Base-by-base conservation (phyloP, 2,329 filamentous ascomycete species). In the Stachybotrys chlorohalonatus region DNA sequence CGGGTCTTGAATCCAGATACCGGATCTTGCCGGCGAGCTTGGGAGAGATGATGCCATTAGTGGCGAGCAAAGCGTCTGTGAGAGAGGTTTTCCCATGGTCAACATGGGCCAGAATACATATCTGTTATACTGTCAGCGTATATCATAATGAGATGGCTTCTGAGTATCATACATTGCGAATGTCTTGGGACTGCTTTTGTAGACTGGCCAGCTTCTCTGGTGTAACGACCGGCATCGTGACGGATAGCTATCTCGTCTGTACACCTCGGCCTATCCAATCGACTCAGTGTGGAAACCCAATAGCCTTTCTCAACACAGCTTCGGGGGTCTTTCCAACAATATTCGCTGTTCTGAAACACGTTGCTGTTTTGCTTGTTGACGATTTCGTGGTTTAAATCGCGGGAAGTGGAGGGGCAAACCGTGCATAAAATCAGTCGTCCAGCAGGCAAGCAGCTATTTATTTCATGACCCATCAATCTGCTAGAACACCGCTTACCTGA, bases 71-170 rank as follows among this genome's bases (percentile, higher is more conserved):
- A 57, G 91, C 91, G 72, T 99, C 94, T 55, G 92, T 95, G 62
- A 99, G 83, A 39, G 94, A 97, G 3, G 94, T 99, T 73, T 99
- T 99, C 66, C 94, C 94, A 80, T 99, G 94, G 71, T 99, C 94
- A 65, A 97, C 93, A 69, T 97, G 93, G 50, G 93, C 93, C 61
- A 97, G 75, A 64, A 97, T 96, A 71, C 93, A 96, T 61, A 96
- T 96, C 89, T 91, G 47, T 2, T 15, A 24, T 24, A 5, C 5
- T 30, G 49, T 64, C 47, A 64, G 57, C 39, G 31, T 16, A 32
- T 2, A 13, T 49, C 47, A 53, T 32, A 24, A 51, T 51, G 16
- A 7, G 11, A 47, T 13, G 46, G 6, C 8, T 8, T 7, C 15
- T 17, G 9, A 6, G 32, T 52, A n/a, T 48, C 83, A 70, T 78